Evolutionary conservation across 2,329 filamentous ascomycete species (phyloP).

Genomic region (Sclerotinia minor): DNA sequence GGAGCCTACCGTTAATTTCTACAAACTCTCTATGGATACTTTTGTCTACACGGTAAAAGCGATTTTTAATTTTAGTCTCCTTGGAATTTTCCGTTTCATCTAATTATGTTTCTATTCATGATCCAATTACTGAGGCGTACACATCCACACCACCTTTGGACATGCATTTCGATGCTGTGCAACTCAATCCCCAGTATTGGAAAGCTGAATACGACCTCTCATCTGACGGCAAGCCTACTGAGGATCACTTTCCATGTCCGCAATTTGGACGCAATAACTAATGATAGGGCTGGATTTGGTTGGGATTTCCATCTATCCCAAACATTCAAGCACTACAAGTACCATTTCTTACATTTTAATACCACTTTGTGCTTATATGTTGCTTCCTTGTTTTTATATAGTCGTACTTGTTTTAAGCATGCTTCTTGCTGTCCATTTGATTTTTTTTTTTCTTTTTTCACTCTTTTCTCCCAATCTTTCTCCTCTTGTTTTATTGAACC

Average conservation of each 20-base stretch:
- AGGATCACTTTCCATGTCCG: constrained; percentile 8
- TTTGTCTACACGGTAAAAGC: neutral
- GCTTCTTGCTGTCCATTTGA: neutral
- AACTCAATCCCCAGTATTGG: neutral
- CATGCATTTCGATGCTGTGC: neutral
- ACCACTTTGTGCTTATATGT: neutral
- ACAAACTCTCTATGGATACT: too few relatives aligned
- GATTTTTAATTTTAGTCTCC: neutral
- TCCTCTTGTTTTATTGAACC: neutral
- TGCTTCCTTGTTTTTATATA: neutral
- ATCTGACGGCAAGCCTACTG: neutral
- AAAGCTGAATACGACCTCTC: neutral
- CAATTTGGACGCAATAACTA: neutral
- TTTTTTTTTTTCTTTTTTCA: neutral
- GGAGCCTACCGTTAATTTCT: neutral
- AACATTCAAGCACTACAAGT: constrained; percentile 3
- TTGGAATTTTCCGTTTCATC: neutral
- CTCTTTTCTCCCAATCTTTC: neutral
- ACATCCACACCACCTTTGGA: neutral
- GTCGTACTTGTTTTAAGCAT: neutral
- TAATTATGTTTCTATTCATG: neutral
- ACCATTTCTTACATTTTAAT: neutral
- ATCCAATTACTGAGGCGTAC: neutral
- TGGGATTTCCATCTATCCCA: neutral
- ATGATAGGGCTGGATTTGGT: neutral